Evolutionary conservation across 2,329 filamentous ascomycete species (phyloP), one percentile per base, ranked within the genome.

Genomic region (Diaporthe sp.): DNA sequence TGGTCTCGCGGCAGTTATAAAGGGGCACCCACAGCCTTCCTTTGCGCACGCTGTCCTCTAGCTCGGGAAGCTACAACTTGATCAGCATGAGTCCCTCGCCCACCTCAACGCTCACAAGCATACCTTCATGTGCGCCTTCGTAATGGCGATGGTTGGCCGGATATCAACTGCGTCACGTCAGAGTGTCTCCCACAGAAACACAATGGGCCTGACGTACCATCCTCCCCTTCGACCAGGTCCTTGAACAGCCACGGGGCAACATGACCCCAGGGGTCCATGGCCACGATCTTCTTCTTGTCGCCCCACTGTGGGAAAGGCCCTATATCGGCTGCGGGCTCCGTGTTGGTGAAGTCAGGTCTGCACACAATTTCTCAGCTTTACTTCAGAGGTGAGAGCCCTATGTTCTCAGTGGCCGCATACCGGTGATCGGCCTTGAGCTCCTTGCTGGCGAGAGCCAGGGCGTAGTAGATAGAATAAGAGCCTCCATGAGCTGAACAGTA

Each of bases 261-360:
- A 86, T 98, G 97, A 9, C 97, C 96, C 83, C 94, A 94, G 0
- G 96, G 96, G 82, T 98, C 97, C 95, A 99, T 98, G 25, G 96
- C 95, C 19, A 98, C 96, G 77, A 99, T 98, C 88, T 98, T 98
- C 84, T 95, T 95, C 81, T 90, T 91, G 82, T 98, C 94, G 37
- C 90, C 91, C 96, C 96, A 99, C 85, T 97, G 92, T 10, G 94
- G 92, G 80, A 98, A 98, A 10, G 95, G 95, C 0, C 95, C 95
- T 81, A 98, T 95, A 72, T 93, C 91, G 31, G 92, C 94, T n/a
- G 96, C 95, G 17, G 97, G 97, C 83, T 98, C 94, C 13, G 95
- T 98, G 84, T 98, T 84, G 77, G 88, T 91, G 79, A 89, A 92
- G 78, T 91, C 89, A n/a, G 90, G 90, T 65, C 88, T 78, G 37